A percentile compares a stretch with the other conserved stretches of the same genome.
phyloP scores from a whole-genome alignment of 805 yeast species.

The Babjeviella inositovora region DNA sequence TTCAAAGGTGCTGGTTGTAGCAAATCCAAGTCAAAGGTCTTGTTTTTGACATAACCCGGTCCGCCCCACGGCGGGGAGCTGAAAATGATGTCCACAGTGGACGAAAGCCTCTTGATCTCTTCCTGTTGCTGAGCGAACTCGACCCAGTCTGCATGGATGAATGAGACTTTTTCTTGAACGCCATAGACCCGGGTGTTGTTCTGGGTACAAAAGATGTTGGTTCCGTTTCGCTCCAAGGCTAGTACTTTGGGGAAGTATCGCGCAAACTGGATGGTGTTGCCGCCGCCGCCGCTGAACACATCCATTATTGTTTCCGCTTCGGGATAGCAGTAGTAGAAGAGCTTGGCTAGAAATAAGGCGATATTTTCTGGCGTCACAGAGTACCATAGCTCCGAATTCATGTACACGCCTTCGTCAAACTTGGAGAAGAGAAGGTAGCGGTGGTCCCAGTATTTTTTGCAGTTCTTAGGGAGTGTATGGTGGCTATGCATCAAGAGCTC shows the following conservation, averaged over 20 bases:
- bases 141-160: conserved; percentile 31
- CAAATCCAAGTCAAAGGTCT: conserved; percentile 26
- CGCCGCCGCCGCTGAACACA: conserved; percentile 81
- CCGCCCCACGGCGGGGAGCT: conserved; percentile 93
- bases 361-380: conserved; percentile 76
- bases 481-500: too few species aligned
- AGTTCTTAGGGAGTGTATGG: conserved; percentile 20
- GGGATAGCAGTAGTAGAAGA: conserved; percentile 34
- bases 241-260: conserved; percentile 33
- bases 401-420: conserved; percentile 50
- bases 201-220: conserved; percentile 47
- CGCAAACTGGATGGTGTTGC: conserved; percentile 70
- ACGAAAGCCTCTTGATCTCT: conserved; percentile 2
- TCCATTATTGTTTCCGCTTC: conserved; percentile 35
- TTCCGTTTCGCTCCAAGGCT: conserved; percentile 45
- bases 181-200: conserved; percentile 55
- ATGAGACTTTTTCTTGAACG: conserved; percentile 32
- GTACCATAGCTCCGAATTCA: conserved; percentile 69
- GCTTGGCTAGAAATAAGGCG: conserved; percentile 43
- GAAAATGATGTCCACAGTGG: conserved; percentile 36
- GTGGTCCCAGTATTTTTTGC: conserved; percentile 43
- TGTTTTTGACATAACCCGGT: conserved; percentile 30
- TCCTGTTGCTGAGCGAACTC: conserved; percentile 6
- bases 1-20: conserved; percentile 32
- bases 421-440: conserved; percentile 44